A percentile compares a stretch with the other conserved stretches of the same genome.
Conservation (phyloP, 176 grass and related monocot genomes). For the Tillandsia fasciculata region DNA sequence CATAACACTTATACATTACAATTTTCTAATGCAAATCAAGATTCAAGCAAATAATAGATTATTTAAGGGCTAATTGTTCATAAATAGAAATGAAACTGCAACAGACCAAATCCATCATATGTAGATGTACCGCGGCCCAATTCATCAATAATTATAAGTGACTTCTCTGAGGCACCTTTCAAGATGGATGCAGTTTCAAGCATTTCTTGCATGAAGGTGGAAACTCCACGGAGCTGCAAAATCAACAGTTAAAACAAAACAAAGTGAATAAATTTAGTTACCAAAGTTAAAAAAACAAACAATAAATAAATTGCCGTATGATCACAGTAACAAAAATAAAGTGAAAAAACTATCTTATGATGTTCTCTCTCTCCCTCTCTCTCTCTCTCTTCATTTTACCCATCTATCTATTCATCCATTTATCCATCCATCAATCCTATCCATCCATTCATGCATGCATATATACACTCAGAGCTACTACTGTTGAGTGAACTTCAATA, state of each 20-base stretch:
- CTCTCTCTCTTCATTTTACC: too few relatives aligned
- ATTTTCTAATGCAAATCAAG: background rate
- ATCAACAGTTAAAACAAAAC: background rate
- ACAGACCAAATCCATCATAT: constrained; percentile 96
- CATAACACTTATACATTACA: too few relatives aligned
- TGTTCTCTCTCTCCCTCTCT: too few relatives aligned
- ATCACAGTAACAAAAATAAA: too few relatives aligned
- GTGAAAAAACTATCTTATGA: too few relatives aligned
- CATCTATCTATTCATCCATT: too few relatives aligned
- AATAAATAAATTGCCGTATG: background rate
- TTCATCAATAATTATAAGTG: constrained; percentile 93
- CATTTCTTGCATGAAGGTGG: constrained; percentile 99
- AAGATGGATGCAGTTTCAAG: constrained; percentile 98
- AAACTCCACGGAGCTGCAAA: constrained; percentile 81
- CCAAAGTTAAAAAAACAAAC: background rate
- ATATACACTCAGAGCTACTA: too few relatives aligned
- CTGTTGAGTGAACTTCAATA: too few relatives aligned
- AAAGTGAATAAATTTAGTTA: background rate
- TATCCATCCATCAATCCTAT: too few relatives aligned
- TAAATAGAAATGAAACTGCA: constrained; percentile 11
- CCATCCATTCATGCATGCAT: too few relatives aligned
- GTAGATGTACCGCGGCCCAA: constrained; percentile 95
- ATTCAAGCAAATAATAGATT: background rate
- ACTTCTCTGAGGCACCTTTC: constrained; percentile 88
- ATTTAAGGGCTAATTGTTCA: constrained; percentile 5